phyloP scores from a whole-genome alignment of 768 basidiomycete species.

The Macrolepiota dolichaula region DNA sequence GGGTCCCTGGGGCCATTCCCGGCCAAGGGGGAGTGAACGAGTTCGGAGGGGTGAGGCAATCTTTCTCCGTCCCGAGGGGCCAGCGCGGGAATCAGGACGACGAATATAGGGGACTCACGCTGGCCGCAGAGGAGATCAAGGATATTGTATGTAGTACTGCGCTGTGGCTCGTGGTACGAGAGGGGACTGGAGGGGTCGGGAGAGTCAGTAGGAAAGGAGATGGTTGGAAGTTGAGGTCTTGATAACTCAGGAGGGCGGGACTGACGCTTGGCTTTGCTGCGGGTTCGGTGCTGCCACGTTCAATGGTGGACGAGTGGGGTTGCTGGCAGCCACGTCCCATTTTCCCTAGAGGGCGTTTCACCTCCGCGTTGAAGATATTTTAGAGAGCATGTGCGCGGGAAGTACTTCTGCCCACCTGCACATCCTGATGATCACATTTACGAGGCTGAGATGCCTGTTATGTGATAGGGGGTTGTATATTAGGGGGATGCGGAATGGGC shows the following conservation, averaged over 20 bases:
- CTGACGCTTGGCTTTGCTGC: background rate
- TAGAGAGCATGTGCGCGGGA: background rate
- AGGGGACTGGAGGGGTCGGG: conserved; percentile 90
- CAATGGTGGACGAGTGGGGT: background rate
- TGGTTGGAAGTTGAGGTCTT: conserved; percentile 73
- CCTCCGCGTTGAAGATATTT: background rate
- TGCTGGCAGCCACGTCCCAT: no score
- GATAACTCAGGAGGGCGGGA: conserved; percentile 1
- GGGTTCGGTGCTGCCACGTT: background rate
- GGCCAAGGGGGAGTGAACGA: conserved; percentile 19
- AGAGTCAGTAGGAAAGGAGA: conserved; percentile 75
- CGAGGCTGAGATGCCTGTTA: no score
- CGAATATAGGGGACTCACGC: conserved; percentile 43
- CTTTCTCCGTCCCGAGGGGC: conserved; percentile 17
- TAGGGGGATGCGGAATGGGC: background rate
- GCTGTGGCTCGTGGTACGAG: conserved; percentile 88
- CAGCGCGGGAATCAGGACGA: conserved; percentile 12
- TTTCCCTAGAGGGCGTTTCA: no score
- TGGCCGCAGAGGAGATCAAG: conserved; percentile 92
- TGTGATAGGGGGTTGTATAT: background rate
- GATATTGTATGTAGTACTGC: conserved; percentile 86
- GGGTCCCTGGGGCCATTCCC: conserved; percentile 20
- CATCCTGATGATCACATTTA: background rate
- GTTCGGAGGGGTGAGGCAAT: background rate
- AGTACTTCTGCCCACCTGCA: background rate